A percentile compares a stretch with the other conserved stretches of the same genome.
These are phyloP conservation scores for Xylariaceae sp. DNA, from an alignment of 2,329 filamentous ascomycete genomes.

Conservation along the genomic window DNA sequence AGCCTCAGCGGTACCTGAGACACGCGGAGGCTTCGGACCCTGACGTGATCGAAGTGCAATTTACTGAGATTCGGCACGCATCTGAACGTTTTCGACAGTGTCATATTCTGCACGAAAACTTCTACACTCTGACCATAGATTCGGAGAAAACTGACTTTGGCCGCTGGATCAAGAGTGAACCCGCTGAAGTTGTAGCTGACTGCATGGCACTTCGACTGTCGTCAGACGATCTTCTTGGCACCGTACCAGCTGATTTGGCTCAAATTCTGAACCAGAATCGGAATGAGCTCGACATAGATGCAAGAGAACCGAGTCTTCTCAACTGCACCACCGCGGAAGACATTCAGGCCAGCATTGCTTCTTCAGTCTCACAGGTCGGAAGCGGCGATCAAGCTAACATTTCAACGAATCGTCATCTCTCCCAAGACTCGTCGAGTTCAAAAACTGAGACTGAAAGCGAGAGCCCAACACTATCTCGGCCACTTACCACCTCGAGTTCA, in stretches of 20 bases:
- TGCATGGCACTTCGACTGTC: slow-evolving; percentile 63
- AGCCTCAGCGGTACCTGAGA: slow-evolving; percentile 72
- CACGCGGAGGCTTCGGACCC: slow-evolving; percentile 64
- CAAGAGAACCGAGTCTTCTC: slow-evolving; percentile 37
- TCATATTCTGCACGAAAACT: slow-evolving; percentile 78
- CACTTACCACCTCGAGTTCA: slow-evolving; percentile 43
- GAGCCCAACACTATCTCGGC: slow-evolving; percentile 58
- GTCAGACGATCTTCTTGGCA: slow-evolving; percentile 22
- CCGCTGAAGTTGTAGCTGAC: slow-evolving; percentile 72
- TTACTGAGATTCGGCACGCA: slow-evolving; percentile 68
- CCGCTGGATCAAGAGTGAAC: slow-evolving; percentile 74
- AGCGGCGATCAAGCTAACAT: slow-evolving; percentile 37
- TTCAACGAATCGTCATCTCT: slow-evolving; percentile 39
- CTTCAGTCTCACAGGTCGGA: slow-evolving; percentile 43
- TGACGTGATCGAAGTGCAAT: slow-evolving; percentile 72
- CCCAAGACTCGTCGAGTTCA: slow-evolving; percentile 44
- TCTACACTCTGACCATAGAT: slow-evolving; percentile 72
- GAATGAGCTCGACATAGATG: slow-evolving; percentile 33
- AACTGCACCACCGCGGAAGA: slow-evolving; percentile 38
- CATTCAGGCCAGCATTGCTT: slow-evolving; percentile 50
- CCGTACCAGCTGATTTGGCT: slow-evolving; percentile 21
- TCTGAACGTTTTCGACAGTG: slow-evolving; percentile 69
- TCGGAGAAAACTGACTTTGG: slow-evolving; percentile 72
- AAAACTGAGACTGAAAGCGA: slow-evolving; percentile 44
- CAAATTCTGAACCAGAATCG: slow-evolving; percentile 23